phyloP scores from a whole-genome alignment of 768 basidiomycete species.

The Amanita brunnescens region DNA sequence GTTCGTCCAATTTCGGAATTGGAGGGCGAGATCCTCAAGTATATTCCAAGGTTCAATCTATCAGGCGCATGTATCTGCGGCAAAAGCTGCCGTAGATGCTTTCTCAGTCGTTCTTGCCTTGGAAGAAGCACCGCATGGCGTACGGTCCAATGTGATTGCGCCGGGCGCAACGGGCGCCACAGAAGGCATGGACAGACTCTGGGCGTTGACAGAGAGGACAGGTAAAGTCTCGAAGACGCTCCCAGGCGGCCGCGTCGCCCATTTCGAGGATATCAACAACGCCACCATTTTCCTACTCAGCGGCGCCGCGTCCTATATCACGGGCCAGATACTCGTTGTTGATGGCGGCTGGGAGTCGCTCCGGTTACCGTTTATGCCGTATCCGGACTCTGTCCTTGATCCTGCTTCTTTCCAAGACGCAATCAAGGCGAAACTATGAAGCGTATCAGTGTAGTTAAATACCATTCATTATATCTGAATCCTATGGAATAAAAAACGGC shows the following conservation, averaged over 20 bases:
- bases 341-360: slow-evolving; percentile 60
- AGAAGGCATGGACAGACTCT: slow-evolving; percentile 62
- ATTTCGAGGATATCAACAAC: slow-evolving; percentile 58
- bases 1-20: slow-evolving; percentile 5
- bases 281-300: slow-evolving; percentile 77
- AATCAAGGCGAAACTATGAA: slow-evolving; percentile 42
- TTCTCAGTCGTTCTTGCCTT: slow-evolving; percentile 79
- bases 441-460: neutral
- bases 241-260: slow-evolving; percentile 45
- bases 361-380: slow-evolving; percentile 40
- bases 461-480: neutral
- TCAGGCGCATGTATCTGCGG: slow-evolving; percentile 91
- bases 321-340: slow-evolving; percentile 65
- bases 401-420: slow-evolving; percentile 39
- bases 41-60: slow-evolving; percentile 57
- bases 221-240: slow-evolving; percentile 5
- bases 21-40: slow-evolving; percentile 8
- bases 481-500: no score
- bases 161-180: slow-evolving; percentile 80
- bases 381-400: slow-evolving; percentile 56
- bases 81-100: slow-evolving; percentile 92
- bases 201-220: slow-evolving; percentile 13
- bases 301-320: slow-evolving; percentile 66
- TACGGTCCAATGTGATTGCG: slow-evolving; percentile 81
- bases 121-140: slow-evolving; percentile 92